These are phyloP conservation scores for Craspedostauros australis DNA, from an alignment of 108 stramenopile species.

Conservation along the genomic window DNA sequence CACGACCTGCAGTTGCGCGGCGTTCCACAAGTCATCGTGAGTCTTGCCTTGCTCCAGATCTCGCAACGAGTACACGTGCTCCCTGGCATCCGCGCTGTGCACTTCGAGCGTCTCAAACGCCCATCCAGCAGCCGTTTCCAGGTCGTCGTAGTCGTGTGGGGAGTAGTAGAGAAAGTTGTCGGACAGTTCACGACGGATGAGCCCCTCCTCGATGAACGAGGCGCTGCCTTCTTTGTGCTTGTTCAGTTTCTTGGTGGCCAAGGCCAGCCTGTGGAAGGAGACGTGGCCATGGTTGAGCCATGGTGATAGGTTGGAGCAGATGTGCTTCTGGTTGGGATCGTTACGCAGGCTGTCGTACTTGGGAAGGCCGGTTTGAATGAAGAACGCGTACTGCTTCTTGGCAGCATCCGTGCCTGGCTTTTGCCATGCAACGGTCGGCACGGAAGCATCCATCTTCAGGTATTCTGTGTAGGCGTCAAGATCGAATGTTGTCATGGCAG, in stretches of 20 bases:
- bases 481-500: conserved; percentile 26
- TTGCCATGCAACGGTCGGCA: conserved; percentile 47
- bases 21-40: conserved; percentile 99
- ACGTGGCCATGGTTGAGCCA: conserved; percentile 90
- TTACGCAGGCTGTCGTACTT: conserved; percentile 83
- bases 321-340: conserved; percentile 78
- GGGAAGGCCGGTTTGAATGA: conserved; percentile 57
- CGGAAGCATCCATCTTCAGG: conserved; percentile 56
- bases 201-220: conserved; percentile 91
- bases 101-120: conserved; percentile 83
- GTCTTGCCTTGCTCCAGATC: conserved; percentile 84
- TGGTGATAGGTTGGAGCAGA: conserved; percentile 81
- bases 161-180: conserved; percentile 97
- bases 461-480: conserved; percentile 31
- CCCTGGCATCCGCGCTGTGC: conserved; percentile 83
- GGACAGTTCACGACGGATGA: conserved; percentile 91
- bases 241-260: conserved; percentile 61
- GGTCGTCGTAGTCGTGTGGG: conserved; percentile 79
- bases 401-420: conserved; percentile 71
- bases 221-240: conserved; percentile 72
- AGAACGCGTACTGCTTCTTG: conserved; percentile 63
- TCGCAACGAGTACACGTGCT: conserved; percentile 72
- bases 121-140: conserved; percentile 88
- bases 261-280: conserved; percentile 72
- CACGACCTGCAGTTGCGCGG: conserved; percentile 91